These are phyloP conservation scores for Trichophyton schoenleinii DNA, from an alignment of 2,329 filamentous ascomycete genomes.

Conservation along the genomic window DNA sequence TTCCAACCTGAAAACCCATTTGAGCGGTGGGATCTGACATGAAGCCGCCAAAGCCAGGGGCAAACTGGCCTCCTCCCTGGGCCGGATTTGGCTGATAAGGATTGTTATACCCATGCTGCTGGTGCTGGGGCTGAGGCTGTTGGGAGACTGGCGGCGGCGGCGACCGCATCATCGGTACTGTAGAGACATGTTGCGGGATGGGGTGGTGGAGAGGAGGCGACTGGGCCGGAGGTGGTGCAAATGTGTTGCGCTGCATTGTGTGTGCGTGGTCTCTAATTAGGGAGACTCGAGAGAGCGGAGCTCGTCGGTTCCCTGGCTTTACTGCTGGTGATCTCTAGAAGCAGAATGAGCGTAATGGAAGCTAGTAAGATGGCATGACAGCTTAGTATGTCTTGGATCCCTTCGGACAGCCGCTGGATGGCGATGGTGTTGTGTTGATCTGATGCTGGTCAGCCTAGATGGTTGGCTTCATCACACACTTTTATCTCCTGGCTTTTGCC, in stretches of 20 bases:
- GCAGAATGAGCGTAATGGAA: neutral
- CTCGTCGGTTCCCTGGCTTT: neutral
- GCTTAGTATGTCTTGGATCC: neutral
- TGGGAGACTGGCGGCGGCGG: constrained; percentile 70
- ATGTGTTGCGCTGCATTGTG: constrained; percentile 71
- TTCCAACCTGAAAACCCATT: constrained; percentile 86
- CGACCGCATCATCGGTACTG: constrained; percentile 90
- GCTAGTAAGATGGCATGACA: neutral
- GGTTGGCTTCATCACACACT: too few relatives aligned
- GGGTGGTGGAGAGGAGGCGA: constrained; percentile 94
- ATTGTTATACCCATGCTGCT: constrained; percentile 31
- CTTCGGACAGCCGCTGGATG: too few relatives aligned
- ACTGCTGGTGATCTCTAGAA: neutral
- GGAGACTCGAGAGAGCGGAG: neutral
- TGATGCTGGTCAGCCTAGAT: too few relatives aligned
- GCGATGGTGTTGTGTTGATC: too few relatives aligned
- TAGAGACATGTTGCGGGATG: constrained; percentile 95
- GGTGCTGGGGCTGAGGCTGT: constrained; percentile 36
- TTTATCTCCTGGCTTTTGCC: neutral
- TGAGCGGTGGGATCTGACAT: constrained; percentile 93
- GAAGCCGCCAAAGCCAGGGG: constrained; percentile 69
- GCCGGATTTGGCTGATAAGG: constrained; percentile 36
- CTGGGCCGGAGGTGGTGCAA: constrained; percentile 59
- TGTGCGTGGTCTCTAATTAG: neutral
- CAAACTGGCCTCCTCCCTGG: constrained; percentile 30